Evolutionary conservation across 495 filamentous ascomycete species (phyloP), one percentile per base, ranked within the genome.

Genomic region (Polyplosphaeria fusca): DNA sequence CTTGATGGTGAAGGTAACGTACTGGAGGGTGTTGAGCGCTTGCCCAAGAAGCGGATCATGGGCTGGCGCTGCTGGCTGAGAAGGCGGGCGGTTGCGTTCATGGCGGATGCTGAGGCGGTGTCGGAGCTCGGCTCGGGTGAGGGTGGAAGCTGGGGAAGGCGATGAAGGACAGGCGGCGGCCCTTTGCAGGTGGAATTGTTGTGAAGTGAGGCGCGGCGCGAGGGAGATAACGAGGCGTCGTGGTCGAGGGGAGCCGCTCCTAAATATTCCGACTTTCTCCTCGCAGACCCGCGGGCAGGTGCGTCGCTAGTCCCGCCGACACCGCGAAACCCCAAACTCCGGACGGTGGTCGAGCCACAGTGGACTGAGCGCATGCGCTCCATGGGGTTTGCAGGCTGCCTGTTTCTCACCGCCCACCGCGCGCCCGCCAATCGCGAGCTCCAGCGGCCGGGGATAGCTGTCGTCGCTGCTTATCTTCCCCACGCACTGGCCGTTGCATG

Each of bases 1-100:
- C 16, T 37, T 2, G 39, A 5, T 5, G 39, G 20, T 20, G 18
- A 18, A 42, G 18, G 18, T 7, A 19, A 79, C 86, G 45, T 79
- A 96, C 92, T 57, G 37, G 64, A 72, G 63, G 91, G 92, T 60
- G 82, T 76, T 22, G 84, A 77, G 52, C 93, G 86, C 78, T 90
- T 93, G 68, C 93, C 93, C 41, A 97, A 61, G 76, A 98, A 98
- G 60, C 85, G 84, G 68, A 98, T 98, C 72, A 95, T 64, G 40
- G 71, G 71, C 62, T 72, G 67, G 24, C 69, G 59, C n/a, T 61
- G 38, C 44, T 63, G 18, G 46, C 63, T 59, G 46, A 67, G 61
- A 47, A 74, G 66, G 4, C 22, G 39, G n/a, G 60, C 64, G 32
- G 68, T 72, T 26, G 69, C 64, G 25, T 63, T 63, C 70, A 74